phyloP scores from a whole-genome alignment of 1,139 yeast genomes.

The Sugiyamaella paludigena region DNA sequence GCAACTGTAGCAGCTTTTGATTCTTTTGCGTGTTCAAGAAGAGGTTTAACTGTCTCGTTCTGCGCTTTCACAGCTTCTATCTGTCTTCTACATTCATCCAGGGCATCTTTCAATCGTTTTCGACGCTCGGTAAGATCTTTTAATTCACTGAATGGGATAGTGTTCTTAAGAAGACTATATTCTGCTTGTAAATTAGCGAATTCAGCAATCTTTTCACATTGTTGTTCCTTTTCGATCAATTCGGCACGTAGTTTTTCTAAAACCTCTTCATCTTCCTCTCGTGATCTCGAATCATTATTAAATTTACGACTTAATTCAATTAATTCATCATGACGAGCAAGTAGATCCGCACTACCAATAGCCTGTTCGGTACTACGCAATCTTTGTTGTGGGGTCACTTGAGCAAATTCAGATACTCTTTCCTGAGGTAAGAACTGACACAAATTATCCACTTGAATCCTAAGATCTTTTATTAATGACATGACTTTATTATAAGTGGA shows the following conservation, averaged over 20 bases:
- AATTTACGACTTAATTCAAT: constrained; percentile 49
- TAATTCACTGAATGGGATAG: constrained; percentile 14
- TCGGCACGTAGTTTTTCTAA: neutral
- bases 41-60: constrained; percentile 6
- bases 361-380: constrained; percentile 80
- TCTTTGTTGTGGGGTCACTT: constrained; percentile 70
- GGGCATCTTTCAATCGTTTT: neutral
- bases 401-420: constrained; percentile 89
- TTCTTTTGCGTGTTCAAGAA: constrained; percentile 1
- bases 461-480: constrained; percentile 48
- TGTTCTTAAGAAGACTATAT: constrained; percentile 41
- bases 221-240: constrained; percentile 4
- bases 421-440: constrained; percentile 97
- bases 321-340: constrained; percentile 55
- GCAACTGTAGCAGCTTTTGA: neutral
- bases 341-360: constrained; percentile 60
- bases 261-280: constrained; percentile 27
- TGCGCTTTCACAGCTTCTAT: constrained; percentile 5
- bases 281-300: constrained; percentile 13
- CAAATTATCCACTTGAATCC: constrained; percentile 84
- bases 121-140: constrained; percentile 12
- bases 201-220: constrained; percentile 35
- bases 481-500: constrained; percentile 49
- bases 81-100: constrained; percentile 5
- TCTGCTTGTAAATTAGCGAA: constrained; percentile 48